Percentiles rank a stretch among this genome's conserved stretches.
phyloP scores from a whole-genome alignment of 805 yeast genomes.

The Metschnikowia arizonensis region DNA sequence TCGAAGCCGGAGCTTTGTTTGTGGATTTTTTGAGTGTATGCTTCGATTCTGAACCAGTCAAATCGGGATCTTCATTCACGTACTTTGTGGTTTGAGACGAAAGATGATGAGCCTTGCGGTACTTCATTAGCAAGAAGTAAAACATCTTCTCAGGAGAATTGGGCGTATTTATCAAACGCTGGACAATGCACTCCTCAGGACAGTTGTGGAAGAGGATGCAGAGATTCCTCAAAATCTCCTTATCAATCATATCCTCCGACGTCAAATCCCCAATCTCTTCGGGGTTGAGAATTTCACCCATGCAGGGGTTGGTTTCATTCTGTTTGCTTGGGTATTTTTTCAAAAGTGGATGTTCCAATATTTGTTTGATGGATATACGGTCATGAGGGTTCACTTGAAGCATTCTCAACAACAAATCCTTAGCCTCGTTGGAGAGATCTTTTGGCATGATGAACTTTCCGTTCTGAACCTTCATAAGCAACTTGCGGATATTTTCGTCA shows the following conservation, averaged over 20 bases:
- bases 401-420: constrained; percentile 78
- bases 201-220: constrained; percentile 82
- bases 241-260: constrained; percentile 53
- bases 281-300: constrained; percentile 3
- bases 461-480: constrained; percentile 84
- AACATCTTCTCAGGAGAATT: constrained; percentile 77
- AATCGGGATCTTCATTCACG: constrained; percentile 25
- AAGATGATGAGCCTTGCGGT: constrained; percentile 59
- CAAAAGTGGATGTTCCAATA: constrained; percentile 76
- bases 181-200: constrained; percentile 47
- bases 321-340: constrained; percentile 58
- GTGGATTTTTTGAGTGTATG: constrained; percentile 34
- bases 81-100: constrained; percentile 21
- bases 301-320: background rate
- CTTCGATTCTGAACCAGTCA: constrained; percentile 22
- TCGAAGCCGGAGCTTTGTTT: constrained; percentile 40
- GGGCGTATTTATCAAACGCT: constrained; percentile 49
- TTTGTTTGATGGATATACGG: constrained; percentile 74
- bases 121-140: constrained; percentile 68
- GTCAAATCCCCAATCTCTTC: constrained; percentile 14
- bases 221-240: constrained; percentile 68
- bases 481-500: constrained; percentile 87
- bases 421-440: constrained; percentile 76
- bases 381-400: constrained; percentile 74
- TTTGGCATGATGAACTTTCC: constrained; percentile 84